Percentiles rank a stretch among this genome's conserved stretches.
Conservation (phyloP, 1,284 basidiomycete genomes). For the Cutaneotrichosporon mucoides region DNA sequence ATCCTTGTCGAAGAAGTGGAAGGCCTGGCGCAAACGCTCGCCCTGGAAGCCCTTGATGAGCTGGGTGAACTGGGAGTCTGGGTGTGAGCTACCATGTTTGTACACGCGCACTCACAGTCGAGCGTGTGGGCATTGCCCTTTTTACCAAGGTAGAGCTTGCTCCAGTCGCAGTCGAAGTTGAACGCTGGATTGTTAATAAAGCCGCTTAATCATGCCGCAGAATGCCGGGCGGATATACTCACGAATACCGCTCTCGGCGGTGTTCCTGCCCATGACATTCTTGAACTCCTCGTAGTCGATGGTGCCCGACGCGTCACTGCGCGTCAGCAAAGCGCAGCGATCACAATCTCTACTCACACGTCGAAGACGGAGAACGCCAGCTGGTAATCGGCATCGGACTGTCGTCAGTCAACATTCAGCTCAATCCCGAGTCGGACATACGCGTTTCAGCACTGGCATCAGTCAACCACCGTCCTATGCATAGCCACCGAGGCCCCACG, state of each 20-base stretch:
- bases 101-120: constrained; percentile 53
- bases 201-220: not conserved
- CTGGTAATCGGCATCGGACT: constrained; percentile 90
- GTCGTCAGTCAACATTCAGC: constrained; percentile 24
- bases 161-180: constrained; percentile 92
- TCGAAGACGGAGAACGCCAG: constrained; percentile 97
- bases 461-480: not conserved
- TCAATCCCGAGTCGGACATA: constrained; percentile 11
- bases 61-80: constrained; percentile 78
- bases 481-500: not conserved
- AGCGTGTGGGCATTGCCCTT: constrained; percentile 82
- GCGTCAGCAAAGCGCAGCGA: constrained; percentile 2
- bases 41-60: constrained; percentile 96
- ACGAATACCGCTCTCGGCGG: constrained; percentile 62
- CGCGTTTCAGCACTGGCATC: constrained; percentile 41
- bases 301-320: constrained; percentile 75
- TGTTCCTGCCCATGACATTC: constrained; percentile 74
- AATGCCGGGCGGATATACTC: constrained; percentile 13
- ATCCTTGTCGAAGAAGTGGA: constrained; percentile 80
- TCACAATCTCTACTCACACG: constrained; percentile 57
- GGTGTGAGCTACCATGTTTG: too few species aligned
- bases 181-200: constrained; percentile 56
- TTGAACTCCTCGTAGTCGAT: constrained; percentile 93
- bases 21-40: constrained; percentile 88
- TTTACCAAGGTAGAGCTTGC: constrained; percentile 88